A percentile compares a stretch with the other conserved stretches of the same genome.
Conservation (phyloP, 306 rosid species). For the Cucumis melo region DNA sequence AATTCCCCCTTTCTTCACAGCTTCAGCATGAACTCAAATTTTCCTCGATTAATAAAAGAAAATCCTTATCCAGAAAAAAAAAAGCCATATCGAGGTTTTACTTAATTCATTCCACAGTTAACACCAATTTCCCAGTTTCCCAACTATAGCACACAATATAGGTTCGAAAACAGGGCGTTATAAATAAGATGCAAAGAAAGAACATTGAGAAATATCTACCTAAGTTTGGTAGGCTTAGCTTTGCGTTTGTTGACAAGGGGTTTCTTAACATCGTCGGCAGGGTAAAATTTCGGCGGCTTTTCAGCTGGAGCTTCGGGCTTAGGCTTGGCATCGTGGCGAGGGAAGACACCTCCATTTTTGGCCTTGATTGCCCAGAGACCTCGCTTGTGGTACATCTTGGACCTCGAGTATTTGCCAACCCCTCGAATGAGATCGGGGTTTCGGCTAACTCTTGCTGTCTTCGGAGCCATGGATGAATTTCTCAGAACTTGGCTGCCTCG, state of each 20-base stretch:
- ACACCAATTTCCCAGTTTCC: neutral
- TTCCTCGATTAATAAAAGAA: too few species aligned
- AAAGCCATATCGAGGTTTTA: neutral
- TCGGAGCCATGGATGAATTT: slow-evolving; percentile 32
- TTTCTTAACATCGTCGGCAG: slow-evolving; percentile 36
- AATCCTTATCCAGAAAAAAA: too few species aligned
- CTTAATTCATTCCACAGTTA: neutral
- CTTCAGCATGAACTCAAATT: neutral
- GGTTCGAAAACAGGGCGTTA: neutral
- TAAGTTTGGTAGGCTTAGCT: slow-evolving; percentile 36
- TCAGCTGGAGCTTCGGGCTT: slow-evolving; percentile 12
- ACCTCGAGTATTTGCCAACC: slow-evolving; percentile 37
- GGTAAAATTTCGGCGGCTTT: slow-evolving; percentile 37
- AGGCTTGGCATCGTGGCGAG: slow-evolving; percentile 42
- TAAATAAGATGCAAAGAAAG: neutral
- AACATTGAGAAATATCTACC: slow-evolving; percentile 11
- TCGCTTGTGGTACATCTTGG: slow-evolving; percentile 50
- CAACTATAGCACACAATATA: neutral
- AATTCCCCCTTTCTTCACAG: neutral
- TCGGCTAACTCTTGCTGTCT: slow-evolving; percentile 20
- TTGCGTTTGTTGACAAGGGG: slow-evolving; percentile 37
- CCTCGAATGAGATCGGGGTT: slow-evolving; percentile 53
- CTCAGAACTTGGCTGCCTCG: neutral
- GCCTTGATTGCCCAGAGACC: slow-evolving; percentile 68
- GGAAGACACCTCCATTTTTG: slow-evolving; percentile 46